Base-by-base conservation (phyloP, 2,329 filamentous ascomycete species). In the Apiospora marii region DNA sequence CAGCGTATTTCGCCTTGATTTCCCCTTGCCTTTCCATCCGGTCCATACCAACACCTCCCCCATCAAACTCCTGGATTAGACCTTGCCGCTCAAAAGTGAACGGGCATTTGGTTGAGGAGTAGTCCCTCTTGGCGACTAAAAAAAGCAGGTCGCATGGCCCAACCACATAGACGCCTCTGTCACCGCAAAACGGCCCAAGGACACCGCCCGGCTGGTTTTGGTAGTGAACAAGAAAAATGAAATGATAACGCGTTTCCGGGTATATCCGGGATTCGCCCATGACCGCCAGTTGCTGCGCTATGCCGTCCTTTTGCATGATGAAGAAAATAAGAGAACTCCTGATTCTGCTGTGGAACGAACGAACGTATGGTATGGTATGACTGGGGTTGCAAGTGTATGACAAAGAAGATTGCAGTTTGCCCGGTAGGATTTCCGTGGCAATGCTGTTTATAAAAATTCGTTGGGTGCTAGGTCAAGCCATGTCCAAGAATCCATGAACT, bases 211-310 rank as follows among this genome's bases (percentile, higher is more conserved):
- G 22, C 58, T 34, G 34, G 19, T n/a, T 64, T 64, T 37, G 34
- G 58, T 37, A 41, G 58, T 41, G 34, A 64, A 64, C 58, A 64
- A 64, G 30, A 64, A 64, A 64, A 64, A 64, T 41, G 30, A 70
- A 70, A 70, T 51, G 49, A 58, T 10, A 58, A 43, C 48, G 68
- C 48, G 68, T 48, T 70, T 51, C 68, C 41, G 48, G 68, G 68
- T 70, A 70, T 70, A 49, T 37, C 67, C 68, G 46, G 68, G 48
- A n/a, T 58, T 58, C 68, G 34, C 68, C 48, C 41, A 27, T 70
- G 48, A 51, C 68, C 68, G 68, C 48, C 68, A 37, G 13, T 61
- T 70, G 68, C 68, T 70, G 34, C 68, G 68, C 68, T 70, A 70
- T 70, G 68, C 68, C 48, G 48, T 53, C 48, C 67, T 46, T 68